A percentile compares a stretch with the other conserved stretches of the same genome.
phyloP scores from a whole-genome alignment of 169 alveolate genomes.

The Plasmodium billcollinsi region DNA sequence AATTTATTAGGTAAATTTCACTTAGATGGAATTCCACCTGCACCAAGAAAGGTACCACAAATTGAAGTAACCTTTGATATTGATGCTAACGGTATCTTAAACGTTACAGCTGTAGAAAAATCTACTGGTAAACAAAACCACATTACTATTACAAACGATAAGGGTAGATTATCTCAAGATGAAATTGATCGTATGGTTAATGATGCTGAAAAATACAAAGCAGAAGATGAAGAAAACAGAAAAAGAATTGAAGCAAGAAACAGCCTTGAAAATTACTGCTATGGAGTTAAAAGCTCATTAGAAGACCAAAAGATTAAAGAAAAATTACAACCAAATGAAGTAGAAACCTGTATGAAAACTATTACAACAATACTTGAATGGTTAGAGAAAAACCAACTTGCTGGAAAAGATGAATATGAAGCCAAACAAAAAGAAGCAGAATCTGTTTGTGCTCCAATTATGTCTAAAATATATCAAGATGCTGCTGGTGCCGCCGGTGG shows the following conservation, averaged over 20 bases:
- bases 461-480: slow-evolving; percentile 93
- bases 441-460: slow-evolving; percentile 95
- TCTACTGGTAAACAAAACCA: slow-evolving; percentile 95
- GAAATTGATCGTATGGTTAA: slow-evolving; percentile 97
- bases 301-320: slow-evolving; percentile 94
- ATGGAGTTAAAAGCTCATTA: slow-evolving; percentile 93
- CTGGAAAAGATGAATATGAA: slow-evolving; percentile 95
- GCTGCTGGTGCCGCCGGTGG: slow-evolving; percentile 95
- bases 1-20: slow-evolving; percentile 97
- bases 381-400: slow-evolving; percentile 95
- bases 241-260: slow-evolving; percentile 95
- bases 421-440: slow-evolving; percentile 97
- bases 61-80: slow-evolving; percentile 98
- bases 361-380: slow-evolving; percentile 94
- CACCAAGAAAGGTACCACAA: slow-evolving; percentile 99
- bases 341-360: slow-evolving; percentile 88
- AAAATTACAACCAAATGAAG: slow-evolving; percentile 94
- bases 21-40: slow-evolving; percentile 98
- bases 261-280: slow-evolving; percentile 94
- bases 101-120: slow-evolving; percentile 97
- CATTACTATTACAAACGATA: slow-evolving; percentile 97
- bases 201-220: slow-evolving; percentile 97
- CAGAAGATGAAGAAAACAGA: slow-evolving; percentile 94
- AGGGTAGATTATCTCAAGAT: slow-evolving; percentile 95
- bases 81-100: slow-evolving; percentile 97